Conservation (phyloP, 208 protist species). For the Leishmania tropica region DNA sequence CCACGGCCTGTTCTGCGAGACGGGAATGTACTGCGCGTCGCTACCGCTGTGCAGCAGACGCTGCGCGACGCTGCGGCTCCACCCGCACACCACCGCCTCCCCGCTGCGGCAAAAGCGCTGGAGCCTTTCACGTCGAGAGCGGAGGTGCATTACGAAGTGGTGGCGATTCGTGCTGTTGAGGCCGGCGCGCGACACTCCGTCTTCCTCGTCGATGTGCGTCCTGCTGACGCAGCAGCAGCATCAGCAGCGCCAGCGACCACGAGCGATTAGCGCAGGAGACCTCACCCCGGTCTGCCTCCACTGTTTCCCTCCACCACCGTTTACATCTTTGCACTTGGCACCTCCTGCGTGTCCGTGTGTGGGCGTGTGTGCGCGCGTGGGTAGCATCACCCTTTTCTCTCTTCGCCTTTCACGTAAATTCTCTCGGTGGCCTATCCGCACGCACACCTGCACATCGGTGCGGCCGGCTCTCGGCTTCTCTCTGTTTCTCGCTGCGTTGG, state of each 20-base stretch:
- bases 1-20: constrained; percentile 31
- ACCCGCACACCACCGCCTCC: neutral
- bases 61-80: constrained; percentile 5
- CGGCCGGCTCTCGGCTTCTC: neutral
- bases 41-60: constrained; percentile 7
- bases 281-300: neutral
- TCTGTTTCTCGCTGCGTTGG: neutral
- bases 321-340: neutral
- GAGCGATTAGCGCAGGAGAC: neutral
- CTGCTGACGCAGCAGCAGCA: neutral
- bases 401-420: neutral
- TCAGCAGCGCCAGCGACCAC: neutral
- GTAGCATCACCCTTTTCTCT: neutral
- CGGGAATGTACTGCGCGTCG: constrained; percentile 39
- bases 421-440: neutral
- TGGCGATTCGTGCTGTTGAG: constrained; percentile 38
- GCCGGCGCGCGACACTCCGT: constrained; percentile 76
- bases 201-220: constrained; percentile 63
- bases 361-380: neutral
- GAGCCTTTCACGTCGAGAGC: neutral
- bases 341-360: neutral
- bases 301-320: neutral
- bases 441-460: neutral
- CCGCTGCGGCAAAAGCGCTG: neutral
- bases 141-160: constrained; percentile 31